Percentiles rank a stretch among this genome's conserved stretches.
These are phyloP conservation scores for Thuja plicata DNA, from an alignment of 83 land plant genomes.

Conservation along the genomic window DNA sequence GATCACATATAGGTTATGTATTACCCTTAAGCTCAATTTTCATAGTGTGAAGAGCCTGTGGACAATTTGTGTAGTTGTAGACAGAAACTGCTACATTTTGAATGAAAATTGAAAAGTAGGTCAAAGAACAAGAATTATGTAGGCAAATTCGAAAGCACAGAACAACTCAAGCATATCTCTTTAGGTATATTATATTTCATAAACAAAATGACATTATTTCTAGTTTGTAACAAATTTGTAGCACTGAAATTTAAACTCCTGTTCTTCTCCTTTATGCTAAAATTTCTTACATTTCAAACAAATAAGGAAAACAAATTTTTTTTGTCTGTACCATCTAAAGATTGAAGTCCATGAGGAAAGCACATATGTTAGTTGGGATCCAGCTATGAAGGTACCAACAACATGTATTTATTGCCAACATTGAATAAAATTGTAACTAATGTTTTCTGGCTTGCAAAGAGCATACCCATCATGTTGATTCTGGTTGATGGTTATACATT, in stretches of 20 bases:
- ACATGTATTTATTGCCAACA: not conserved
- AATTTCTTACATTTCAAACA: not conserved
- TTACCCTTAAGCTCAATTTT: not conserved
- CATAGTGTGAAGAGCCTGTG: not conserved
- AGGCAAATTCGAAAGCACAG: not conserved
- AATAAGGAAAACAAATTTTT: not conserved
- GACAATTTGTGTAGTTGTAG: not conserved
- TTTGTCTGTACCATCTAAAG: not conserved
- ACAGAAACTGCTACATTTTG: not conserved
- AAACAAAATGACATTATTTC: not conserved
- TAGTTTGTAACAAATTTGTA: not conserved
- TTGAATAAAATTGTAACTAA: not conserved
- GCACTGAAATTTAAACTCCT: not conserved
- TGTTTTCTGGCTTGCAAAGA: not conserved
- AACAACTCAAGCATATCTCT: not conserved
- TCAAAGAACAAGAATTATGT: not conserved
- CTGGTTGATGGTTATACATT: too few species aligned
- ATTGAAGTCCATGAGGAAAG: not conserved
- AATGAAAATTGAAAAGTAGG: not conserved
- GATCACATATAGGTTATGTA: not conserved
- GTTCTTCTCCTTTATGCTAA: not conserved
- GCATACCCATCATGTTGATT: not conserved
- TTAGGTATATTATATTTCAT: not conserved
- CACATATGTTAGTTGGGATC: not conserved
- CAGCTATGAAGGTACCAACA: not conserved